Evolutionary conservation across 148 eudicot species (phyloP), one percentile per base, ranked within the genome.

Genomic region (Chenopodium suecicum): DNA sequence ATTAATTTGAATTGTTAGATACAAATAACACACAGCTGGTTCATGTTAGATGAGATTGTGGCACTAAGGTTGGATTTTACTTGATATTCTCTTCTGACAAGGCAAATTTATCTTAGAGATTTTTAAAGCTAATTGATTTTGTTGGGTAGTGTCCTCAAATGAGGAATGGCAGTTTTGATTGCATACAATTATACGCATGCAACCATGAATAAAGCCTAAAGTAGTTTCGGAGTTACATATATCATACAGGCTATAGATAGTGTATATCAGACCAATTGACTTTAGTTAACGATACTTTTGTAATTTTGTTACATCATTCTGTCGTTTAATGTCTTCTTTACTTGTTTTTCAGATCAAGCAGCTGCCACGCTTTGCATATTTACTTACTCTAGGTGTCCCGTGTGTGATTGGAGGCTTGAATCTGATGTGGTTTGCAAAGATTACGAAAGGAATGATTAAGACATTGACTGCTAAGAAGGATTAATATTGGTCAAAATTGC

Each of bases 381-480:
- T 85, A 86, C 80, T 90, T 73, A 79, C 88, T 82, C 74, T 90
- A 22, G 56, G 78, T 1, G 88, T 85, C 29, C 92, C 99, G 17
- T 86, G 90, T 0, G 80, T 86, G 66, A 76, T 96, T 81, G 81
- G 93, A 19, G 29, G 76, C 48, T 86, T 96, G 92, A 96, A 96
- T 83, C 34, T 88, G 82, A 87, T 90, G 83, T 94, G 99, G 99
- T 94, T 96, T 78, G 83, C 84, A 86, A 96, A 94, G 89, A 96
- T 96, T 17, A 84, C 93, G 48, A 96, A 80, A 84, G 99, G 99
- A 78, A 85, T 96, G 91, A 79, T 96, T 67, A 96, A 91, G 83
- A 92, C 98, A 25, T 80, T 96, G 75, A 14, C 86, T 73, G 80
- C 86, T 14, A 96, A 92, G 90, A 76, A 66, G 46, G 88, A 88